Percentiles rank a stretch among this genome's conserved stretches.
Evolutionary conservation across 495 filamentous ascomycete genomes (phyloP).

Genomic region (Daldinia decipiens): DNA sequence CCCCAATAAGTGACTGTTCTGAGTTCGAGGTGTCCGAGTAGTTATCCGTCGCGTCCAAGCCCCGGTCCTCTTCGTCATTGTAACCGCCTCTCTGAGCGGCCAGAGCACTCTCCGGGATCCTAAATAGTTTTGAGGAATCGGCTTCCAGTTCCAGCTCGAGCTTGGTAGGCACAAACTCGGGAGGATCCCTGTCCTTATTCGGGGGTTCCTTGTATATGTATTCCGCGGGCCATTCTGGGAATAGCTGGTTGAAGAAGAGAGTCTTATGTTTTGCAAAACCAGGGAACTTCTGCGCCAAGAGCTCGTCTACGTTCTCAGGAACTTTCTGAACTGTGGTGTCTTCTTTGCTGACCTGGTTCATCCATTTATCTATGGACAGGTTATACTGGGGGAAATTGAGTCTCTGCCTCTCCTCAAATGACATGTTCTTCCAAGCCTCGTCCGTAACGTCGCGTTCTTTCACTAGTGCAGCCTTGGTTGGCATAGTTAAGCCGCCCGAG

Average conservation of each 20-base stretch:
- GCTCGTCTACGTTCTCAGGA: slow-evolving; percentile 70
- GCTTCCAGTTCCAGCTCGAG: slow-evolving; percentile 81
- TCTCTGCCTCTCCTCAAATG: slow-evolving; percentile 57
- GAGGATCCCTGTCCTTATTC: slow-evolving; percentile 76
- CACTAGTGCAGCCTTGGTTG: slow-evolving; percentile 10
- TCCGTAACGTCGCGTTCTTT: slow-evolving; percentile 41
- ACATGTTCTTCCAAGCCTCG: slow-evolving; percentile 52
- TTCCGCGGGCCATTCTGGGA: slow-evolving; percentile 76
- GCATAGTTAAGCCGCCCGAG: slow-evolving; percentile 8
- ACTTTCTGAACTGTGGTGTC: slow-evolving; percentile 54
- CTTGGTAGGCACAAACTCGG: slow-evolving; percentile 78
- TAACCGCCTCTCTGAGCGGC: slow-evolving; percentile 65
- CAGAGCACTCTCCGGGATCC: slow-evolving; percentile 61
- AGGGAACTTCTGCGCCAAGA: slow-evolving; percentile 76
- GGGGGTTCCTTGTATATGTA: slow-evolving; percentile 74
- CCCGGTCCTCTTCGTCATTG: slow-evolving; percentile 62
- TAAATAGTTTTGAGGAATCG: slow-evolving; percentile 85
- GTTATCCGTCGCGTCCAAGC: slow-evolving; percentile 54
- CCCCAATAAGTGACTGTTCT: slow-evolving; percentile 67
- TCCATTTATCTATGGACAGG: slow-evolving; percentile 45
- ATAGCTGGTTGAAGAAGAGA: slow-evolving; percentile 75
- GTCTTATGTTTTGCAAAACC: slow-evolving; percentile 71
- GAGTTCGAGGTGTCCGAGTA: slow-evolving; percentile 66
- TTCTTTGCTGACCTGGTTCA: slow-evolving; percentile 56
- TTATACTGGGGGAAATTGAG: slow-evolving; percentile 44